Conservation (phyloP, 768 basidiomycete genomes). For the Galerina marginata region DNA sequence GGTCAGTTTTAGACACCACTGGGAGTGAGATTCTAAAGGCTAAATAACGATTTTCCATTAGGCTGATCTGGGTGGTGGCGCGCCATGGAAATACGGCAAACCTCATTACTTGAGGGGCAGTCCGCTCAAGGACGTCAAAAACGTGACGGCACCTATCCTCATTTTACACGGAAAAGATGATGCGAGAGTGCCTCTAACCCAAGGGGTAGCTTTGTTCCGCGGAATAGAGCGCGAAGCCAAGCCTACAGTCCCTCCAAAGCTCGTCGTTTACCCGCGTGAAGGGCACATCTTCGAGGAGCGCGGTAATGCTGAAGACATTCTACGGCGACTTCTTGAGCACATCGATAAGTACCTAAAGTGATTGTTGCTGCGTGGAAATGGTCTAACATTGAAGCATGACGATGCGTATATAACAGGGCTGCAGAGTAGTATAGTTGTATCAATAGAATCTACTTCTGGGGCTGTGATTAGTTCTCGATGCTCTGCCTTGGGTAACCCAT, state of each 20-base stretch:
- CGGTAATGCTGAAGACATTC: constrained; percentile 12
- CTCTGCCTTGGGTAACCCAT: too few species aligned
- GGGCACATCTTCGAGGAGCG: constrained; percentile 13
- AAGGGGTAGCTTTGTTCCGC: constrained; percentile 14
- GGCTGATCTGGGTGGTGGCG: constrained; percentile 13
- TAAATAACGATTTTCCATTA: neutral
- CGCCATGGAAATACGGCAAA: constrained; percentile 13
- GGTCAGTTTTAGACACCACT: neutral
- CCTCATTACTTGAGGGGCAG: constrained; percentile 16
- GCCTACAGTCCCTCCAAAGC: constrained; percentile 1
- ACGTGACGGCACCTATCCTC: constrained; percentile 12
- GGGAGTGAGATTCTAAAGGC: neutral
- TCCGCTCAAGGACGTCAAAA: constrained; percentile 16
- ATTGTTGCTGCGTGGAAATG: neutral
- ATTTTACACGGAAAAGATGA: constrained; percentile 18
- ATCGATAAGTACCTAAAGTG: constrained; percentile 10
- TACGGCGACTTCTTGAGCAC: constrained; percentile 9
- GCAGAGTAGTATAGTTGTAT: too few species aligned
- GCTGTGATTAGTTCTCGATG: too few species aligned
- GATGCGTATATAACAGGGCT: constrained; percentile 1
- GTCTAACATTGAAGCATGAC: neutral
- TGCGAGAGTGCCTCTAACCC: constrained; percentile 15
- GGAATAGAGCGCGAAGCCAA: constrained; percentile 15
- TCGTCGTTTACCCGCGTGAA: constrained; percentile 14
- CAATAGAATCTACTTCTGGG: too few species aligned